Conservation (phyloP, 768 basidiomycete species). For the Hypholoma fasciculare region DNA sequence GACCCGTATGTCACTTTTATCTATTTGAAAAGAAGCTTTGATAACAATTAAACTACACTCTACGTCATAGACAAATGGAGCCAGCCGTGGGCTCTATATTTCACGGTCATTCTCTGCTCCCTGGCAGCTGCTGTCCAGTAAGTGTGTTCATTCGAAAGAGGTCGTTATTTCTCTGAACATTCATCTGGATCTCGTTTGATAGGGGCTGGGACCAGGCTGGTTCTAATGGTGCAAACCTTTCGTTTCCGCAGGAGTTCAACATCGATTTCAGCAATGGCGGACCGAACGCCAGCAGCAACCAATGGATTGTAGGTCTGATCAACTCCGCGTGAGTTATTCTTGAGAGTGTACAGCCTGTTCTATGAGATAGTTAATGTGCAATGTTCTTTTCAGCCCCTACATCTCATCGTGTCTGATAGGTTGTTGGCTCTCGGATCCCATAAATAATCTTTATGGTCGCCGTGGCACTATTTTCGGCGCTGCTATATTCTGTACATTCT, state of each 20-base stretch:
- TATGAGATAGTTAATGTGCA: background rate
- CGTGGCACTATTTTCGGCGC: constrained; percentile 57
- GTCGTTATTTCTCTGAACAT: too few species aligned
- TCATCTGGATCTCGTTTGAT: background rate
- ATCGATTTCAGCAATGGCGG: constrained; percentile 27
- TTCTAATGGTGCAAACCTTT: constrained; percentile 57
- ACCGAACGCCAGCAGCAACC: constrained; percentile 39
- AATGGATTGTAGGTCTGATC: constrained; percentile 71
- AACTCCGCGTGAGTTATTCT: constrained; percentile 53
- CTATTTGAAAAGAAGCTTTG: background rate
- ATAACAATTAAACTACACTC: background rate
- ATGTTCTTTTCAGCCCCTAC: constrained; percentile 27
- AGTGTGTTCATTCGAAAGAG: constrained; percentile 9
- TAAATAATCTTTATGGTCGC: constrained; percentile 59
- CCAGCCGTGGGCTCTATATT: constrained; percentile 37
- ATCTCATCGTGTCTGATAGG: constrained; percentile 38
- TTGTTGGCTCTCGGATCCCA: constrained; percentile 43
- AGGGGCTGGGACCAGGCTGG: constrained; percentile 53
- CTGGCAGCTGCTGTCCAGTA: constrained; percentile 75
- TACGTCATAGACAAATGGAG: constrained; percentile 36
- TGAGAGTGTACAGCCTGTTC: too few species aligned
- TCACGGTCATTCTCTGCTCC: constrained; percentile 49
- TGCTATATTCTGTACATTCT: constrained; percentile 47
- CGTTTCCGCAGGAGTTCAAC: constrained; percentile 48
- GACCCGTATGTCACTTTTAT: constrained; percentile 28